Base-by-base conservation (phyloP, 805 yeast genomes). In the Candida saitoana region DNA sequence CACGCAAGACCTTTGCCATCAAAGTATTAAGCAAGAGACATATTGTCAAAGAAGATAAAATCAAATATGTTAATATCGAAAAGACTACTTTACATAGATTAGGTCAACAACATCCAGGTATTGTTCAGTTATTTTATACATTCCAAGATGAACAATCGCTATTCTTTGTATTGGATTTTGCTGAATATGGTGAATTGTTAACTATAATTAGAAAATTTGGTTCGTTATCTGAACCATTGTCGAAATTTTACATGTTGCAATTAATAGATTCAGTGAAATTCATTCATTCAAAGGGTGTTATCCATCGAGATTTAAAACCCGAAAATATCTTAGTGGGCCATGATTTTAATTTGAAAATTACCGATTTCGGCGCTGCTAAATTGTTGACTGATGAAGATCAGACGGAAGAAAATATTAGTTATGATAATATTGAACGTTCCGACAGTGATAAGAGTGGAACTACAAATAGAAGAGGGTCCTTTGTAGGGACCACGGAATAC, bases 351-450 rank as follows among this genome's bases (percentile, higher is more conserved):
- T 66, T 93, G 45, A 88, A 90, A 76, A 82, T 93, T 43, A 93
- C 98, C 2, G 99, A 93, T 64, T 93, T 93, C 62, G 99, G 99
- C 8, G 96, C 98, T n/a, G 99, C 98, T 1, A 88, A 87, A 59
- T 68, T 87, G 4, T 65, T 87, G 12, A 72, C 65, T 15, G 50
- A 51, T 18, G 40, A 42, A 27, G 47, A 44, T 3, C 36, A 37
- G n/a, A 20, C 38, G 7, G 31, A 24, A 15, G 38, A 36, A 12
- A 29, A 29, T 14, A 39, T 43, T 25, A 57, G 57, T 38, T 77
- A 76, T 31, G 59, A 57, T 14, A 56, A 53, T 9, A 57, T 67
- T 22, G 70, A 64, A 42, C 63, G 60, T 46, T 59, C 24, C 3
- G 35, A 18, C 3, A 5, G 15, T 3, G 37, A 56, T n/a, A 71